Evolutionary conservation across 192 early-diverging fungal species (phyloP).

Genomic region (Haplosporangium gracile): DNA sequence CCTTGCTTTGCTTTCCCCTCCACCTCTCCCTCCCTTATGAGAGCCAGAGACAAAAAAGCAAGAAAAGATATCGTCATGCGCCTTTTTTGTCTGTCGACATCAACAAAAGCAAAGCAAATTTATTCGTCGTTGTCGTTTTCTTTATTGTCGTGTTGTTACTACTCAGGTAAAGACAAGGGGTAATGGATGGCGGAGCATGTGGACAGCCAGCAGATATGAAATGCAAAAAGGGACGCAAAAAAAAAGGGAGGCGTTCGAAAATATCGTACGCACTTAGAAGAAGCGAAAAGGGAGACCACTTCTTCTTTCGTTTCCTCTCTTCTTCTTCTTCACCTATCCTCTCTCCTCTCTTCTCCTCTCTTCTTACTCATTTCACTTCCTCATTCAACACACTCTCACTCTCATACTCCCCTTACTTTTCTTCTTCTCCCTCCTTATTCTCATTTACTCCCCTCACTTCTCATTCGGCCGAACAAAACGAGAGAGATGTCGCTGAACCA

Average conservation of each 20-base stretch:
- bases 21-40: neutral
- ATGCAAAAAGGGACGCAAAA: too few relatives aligned
- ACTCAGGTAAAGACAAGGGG: too few relatives aligned
- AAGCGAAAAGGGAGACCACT: too few relatives aligned
- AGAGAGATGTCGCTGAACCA: neutral
- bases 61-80: neutral
- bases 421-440: neutral
- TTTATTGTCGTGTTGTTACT: too few relatives aligned
- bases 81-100: neutral
- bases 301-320: neutral
- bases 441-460: neutral
- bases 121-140: neutral
- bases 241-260: too few relatives aligned
- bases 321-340: neutral
- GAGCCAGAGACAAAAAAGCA: neutral
- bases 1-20: neutral
- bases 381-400: neutral
- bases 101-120: neutral
- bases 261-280: too few relatives aligned
- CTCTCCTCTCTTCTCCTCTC: neutral
- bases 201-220: too few relatives aligned
- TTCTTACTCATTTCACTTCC: neutral
- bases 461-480: neutral
- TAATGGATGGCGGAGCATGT: too few relatives aligned
- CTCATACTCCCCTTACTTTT: neutral